These are phyloP conservation scores for Singerocomus inundabilis DNA, from an alignment of 1,284 basidiomycete genomes.

Conservation along the genomic window DNA sequence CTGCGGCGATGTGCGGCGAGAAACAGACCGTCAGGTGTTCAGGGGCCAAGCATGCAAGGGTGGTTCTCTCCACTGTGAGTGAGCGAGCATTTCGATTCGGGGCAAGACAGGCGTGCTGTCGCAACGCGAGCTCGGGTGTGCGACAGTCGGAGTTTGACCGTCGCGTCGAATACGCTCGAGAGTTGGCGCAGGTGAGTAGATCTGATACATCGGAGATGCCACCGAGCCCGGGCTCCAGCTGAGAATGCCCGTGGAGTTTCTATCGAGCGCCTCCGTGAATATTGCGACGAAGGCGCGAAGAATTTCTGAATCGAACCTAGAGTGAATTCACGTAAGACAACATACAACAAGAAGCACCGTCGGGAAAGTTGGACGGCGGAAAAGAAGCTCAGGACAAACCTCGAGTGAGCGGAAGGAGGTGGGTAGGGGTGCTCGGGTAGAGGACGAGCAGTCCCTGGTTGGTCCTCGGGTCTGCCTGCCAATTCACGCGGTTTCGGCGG, in stretches of 20 bases:
- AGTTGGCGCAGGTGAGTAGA: not conserved
- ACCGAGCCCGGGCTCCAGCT: constrained; percentile 6
- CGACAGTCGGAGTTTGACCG: constrained; percentile 17
- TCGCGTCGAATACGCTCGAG: not conserved
- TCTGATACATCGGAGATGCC: constrained; percentile 25
- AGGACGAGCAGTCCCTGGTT: not conserved
- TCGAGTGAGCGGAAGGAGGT: too few relatives aligned
- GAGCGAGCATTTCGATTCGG: too few relatives aligned
- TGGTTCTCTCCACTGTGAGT: too few relatives aligned
- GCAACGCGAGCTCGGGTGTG: constrained; percentile 13
- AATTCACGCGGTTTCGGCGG: constrained; percentile 34
- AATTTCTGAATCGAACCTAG: constrained; percentile 17
- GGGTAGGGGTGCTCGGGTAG: too few relatives aligned
- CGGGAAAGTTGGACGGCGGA: constrained; percentile 1
- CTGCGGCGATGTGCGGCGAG: constrained; percentile 6
- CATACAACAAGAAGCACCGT: constrained; percentile 1
- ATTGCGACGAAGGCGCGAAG: not conserved
- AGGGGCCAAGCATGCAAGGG: too few relatives aligned
- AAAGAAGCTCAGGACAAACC: constrained; percentile 4
- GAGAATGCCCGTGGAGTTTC: constrained; percentile 8
- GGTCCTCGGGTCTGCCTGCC: constrained; percentile 25
- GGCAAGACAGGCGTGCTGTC: constrained; percentile 2
- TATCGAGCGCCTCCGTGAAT: constrained; percentile 5
- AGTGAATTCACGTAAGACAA: constrained; percentile 19
- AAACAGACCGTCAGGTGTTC: not conserved